phyloP scores from a whole-genome alignment of 2,329 filamentous ascomycete genomes.

The Stachybotrys echinatus region DNA sequence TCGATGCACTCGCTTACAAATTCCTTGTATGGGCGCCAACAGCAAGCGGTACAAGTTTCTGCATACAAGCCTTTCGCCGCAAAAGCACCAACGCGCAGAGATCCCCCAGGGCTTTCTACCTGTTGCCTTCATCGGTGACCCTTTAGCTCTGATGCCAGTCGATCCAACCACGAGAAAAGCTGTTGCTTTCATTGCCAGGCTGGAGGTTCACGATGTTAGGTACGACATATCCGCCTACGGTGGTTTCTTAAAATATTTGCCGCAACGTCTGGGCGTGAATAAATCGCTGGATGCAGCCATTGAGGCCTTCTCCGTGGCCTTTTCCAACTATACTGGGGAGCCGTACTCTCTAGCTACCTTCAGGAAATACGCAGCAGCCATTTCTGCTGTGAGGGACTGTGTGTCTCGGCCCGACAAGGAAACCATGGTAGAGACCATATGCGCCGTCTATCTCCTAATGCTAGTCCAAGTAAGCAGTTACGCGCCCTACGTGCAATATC shows the following conservation, averaged over 20 bases:
- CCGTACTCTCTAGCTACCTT: neutral
- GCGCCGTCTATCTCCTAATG: neutral
- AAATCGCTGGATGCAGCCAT: conserved; percentile 1
- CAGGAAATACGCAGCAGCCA: neutral
- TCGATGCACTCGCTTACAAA: conserved; percentile 32
- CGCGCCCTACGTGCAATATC: neutral
- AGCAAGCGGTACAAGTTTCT: conserved; percentile 34
- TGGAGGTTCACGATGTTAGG: conserved; percentile 1
- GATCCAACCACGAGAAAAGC: neutral
- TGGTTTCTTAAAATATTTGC: neutral
- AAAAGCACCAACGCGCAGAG: neutral
- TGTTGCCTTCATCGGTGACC: neutral
- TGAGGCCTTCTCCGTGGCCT: neutral
- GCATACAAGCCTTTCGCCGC: neutral
- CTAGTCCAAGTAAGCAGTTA: neutral
- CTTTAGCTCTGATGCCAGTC: neutral
- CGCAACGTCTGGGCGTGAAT: neutral
- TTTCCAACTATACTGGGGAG: neutral
- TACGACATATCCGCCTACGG: conserved; percentile 1
- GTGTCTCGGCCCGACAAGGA: neutral
- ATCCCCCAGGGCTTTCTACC: neutral
- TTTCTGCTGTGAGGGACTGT: neutral
- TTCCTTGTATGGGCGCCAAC: conserved; percentile 34
- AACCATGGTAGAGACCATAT: neutral
- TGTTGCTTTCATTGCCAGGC: neutral